Conservation (phyloP, 2,329 filamentous ascomycete genomes). For the Aspergillus tamarii region DNA sequence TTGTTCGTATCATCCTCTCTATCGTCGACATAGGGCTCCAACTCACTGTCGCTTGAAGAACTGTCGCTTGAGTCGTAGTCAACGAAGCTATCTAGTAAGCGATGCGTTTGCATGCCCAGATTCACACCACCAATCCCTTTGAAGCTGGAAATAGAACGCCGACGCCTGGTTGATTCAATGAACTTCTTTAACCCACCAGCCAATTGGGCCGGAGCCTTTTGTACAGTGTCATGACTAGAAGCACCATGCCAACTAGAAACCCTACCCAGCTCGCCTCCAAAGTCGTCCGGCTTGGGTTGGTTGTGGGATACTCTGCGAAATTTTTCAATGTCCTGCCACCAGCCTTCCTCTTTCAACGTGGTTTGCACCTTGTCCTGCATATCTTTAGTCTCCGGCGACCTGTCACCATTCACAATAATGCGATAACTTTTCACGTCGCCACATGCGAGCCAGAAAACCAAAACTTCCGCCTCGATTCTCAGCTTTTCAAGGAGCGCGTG, state of each 20-base stretch:
- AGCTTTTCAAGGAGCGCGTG: slow-evolving; percentile 76
- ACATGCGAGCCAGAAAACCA: slow-evolving; percentile 80
- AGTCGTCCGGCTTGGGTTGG: slow-evolving; percentile 19
- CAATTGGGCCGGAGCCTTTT: slow-evolving; percentile 48
- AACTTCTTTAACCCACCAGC: slow-evolving; percentile 65
- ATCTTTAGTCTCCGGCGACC: slow-evolving; percentile 54
- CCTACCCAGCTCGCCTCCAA: slow-evolving; percentile 41
- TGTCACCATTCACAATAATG: slow-evolving; percentile 73
- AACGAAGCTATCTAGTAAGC: slow-evolving; percentile 66
- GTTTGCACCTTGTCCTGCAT: slow-evolving; percentile 65
- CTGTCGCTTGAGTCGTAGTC: slow-evolving; percentile 52
- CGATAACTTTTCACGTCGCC: slow-evolving; percentile 75
- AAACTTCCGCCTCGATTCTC: slow-evolving; percentile 75
- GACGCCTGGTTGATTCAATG: slow-evolving; percentile 62
- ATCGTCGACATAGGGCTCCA: slow-evolving; percentile 46
- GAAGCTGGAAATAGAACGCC: slow-evolving; percentile 52
- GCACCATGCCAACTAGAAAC: slow-evolving; percentile 56
- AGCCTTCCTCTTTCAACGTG: slow-evolving; percentile 71
- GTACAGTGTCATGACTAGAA: slow-evolving; percentile 55
- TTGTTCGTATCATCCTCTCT: slow-evolving; percentile 34
- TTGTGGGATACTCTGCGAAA: slow-evolving; percentile 32
- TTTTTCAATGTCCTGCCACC: slow-evolving; percentile 77
- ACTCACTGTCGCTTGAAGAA: slow-evolving; percentile 45
- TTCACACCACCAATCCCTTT: slow-evolving; percentile 61
- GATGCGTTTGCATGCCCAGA: slow-evolving; percentile 76